Conservation (phyloP, 768 basidiomycete genomes). For the Tylopilus plumbeoviolaceoides region DNA sequence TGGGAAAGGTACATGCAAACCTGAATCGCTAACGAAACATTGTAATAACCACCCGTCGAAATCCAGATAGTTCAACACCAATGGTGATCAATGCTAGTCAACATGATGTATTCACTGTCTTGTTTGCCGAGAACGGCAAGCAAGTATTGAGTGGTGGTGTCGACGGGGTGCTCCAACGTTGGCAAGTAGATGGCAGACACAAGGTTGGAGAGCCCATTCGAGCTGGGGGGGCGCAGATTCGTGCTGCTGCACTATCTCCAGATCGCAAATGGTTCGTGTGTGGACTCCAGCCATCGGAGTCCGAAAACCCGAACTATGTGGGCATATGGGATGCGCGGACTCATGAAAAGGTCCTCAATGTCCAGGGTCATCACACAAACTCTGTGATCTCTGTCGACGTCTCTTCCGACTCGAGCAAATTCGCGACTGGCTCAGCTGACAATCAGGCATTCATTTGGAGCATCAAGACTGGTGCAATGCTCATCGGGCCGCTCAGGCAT, state of each 20-base stretch:
- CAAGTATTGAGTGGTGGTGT: background rate
- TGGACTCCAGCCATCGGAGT: background rate
- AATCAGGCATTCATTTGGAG: background rate
- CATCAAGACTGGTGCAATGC: background rate
- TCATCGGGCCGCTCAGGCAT: background rate
- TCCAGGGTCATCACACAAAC: background rate
- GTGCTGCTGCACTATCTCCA: background rate
- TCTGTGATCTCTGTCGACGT: background rate
- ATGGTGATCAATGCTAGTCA: background rate
- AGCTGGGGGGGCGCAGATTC: background rate
- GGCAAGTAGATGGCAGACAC: background rate
- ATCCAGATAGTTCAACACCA: background rate
- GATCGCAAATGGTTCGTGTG: background rate
- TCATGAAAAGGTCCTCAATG: background rate
- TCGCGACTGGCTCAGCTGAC: background rate
- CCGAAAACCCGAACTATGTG: background rate
- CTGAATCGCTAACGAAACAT: background rate
- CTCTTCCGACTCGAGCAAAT: background rate
- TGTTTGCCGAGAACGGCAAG: background rate
- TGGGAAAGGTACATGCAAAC: background rate
- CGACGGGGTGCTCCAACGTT: background rate
- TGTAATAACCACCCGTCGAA: background rate
- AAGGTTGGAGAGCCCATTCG: background rate
- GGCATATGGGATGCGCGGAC: background rate
- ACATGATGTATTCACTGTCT: background rate